Percentiles rank a stretch among this genome's conserved stretches.
These are phyloP conservation scores for Curvularia eragrostidis DNA, from an alignment of 2,329 filamentous ascomycete genomes.

Conservation along the genomic window DNA sequence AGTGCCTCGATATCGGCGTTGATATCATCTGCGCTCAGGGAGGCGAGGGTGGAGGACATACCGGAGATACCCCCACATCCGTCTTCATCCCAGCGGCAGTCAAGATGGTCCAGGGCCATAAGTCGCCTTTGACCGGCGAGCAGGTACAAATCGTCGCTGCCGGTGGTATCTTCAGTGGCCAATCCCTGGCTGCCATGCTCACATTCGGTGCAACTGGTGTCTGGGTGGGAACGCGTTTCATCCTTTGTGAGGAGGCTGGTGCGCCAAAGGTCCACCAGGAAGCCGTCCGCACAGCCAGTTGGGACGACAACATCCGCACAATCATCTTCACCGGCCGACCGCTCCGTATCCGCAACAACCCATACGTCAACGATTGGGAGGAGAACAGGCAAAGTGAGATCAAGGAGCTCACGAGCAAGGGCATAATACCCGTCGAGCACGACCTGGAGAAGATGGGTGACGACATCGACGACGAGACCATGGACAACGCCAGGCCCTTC, in stretches of 20 bases:
- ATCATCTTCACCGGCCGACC: conserved; percentile 99
- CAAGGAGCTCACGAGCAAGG: conserved; percentile 87
- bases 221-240: conserved; percentile 97
- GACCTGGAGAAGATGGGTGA: conserved; percentile 84
- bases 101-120: conserved; percentile 78
- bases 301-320: conserved; percentile 95
- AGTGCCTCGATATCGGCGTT: conserved; percentile 85
- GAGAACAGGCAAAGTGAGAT: conserved; percentile 88
- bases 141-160: conserved; percentile 93
- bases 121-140: conserved; percentile 83
- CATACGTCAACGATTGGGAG: conserved; percentile 97
- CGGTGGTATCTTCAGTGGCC: conserved; percentile 92
- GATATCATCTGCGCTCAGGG: conserved; percentile 99
- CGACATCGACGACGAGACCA: conserved; percentile 75
- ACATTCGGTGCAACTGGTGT: conserved; percentile 92
- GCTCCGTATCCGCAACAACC: conserved; percentile 89
- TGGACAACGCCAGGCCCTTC: conserved; percentile 90
- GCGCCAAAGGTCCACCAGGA: conserved; percentile 95
- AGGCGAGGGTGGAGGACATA: conserved; percentile 96
- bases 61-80: conserved; percentile 89
- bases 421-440: conserved; percentile 89
- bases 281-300: conserved; percentile 86
- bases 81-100: conserved; percentile 93
- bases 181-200: conserved; percentile 84
- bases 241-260: conserved; percentile 91